A percentile compares a stretch with the other conserved stretches of the same genome.
These are phyloP conservation scores for Geotrichum restrictum DNA, from an alignment of 1,139 yeast genomes.

Conservation along the genomic window DNA sequence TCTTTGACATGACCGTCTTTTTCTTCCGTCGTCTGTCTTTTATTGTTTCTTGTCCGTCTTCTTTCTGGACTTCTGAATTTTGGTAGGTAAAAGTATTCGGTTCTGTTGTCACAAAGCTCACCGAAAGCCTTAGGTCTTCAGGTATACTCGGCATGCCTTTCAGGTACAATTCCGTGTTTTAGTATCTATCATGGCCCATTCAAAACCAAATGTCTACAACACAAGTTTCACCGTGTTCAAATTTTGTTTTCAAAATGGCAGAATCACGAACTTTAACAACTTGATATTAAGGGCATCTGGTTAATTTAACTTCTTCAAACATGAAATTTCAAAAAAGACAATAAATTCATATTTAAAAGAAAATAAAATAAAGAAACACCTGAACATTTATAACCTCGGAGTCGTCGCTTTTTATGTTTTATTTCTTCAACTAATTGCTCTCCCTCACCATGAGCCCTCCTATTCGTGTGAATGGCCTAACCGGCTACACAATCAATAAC, in stretches of 20 bases:
- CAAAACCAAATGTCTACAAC: constrained; percentile 5
- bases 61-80: no score
- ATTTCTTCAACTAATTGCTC: neutral
- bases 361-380: neutral
- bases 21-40: no score
- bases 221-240: constrained; percentile 8
- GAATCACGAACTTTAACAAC: neutral
- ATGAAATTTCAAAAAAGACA: neutral
- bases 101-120: no score
- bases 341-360: neutral
- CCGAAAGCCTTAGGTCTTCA: no score
- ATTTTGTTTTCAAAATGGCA: neutral
- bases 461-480: constrained; percentile 1
- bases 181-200: no score
- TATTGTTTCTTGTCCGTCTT: no score
- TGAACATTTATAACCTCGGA: neutral
- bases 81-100: no score
- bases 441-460: neutral
- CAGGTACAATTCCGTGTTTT: no score
- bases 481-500: constrained; percentile 11
- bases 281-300: neutral
- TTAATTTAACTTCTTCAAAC: neutral
- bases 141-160: no score
- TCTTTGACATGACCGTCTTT: no score
- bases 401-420: neutral